These are phyloP conservation scores for Dacryopinax spathularia DNA, from an alignment of 768 basidiomycete species.

Conservation along the genomic window DNA sequence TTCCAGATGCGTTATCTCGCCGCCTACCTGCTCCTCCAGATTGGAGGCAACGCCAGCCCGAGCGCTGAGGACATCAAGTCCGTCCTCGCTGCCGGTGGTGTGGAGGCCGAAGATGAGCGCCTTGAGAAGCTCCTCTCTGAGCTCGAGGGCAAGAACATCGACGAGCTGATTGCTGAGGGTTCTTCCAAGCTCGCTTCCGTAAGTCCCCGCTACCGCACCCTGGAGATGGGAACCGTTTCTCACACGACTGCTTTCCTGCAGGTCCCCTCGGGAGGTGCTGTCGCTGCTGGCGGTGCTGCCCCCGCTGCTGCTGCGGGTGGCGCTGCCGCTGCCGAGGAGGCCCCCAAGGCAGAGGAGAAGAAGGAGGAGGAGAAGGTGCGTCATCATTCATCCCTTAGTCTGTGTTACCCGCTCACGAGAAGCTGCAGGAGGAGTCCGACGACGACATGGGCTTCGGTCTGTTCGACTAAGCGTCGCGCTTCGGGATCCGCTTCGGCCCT, in stretches of 20 bases:
- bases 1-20: constrained; percentile 74
- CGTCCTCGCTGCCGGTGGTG: constrained; percentile 71
- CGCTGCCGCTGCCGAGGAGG: constrained; percentile 54
- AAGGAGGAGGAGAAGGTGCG: constrained; percentile 78
- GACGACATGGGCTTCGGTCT: constrained; percentile 98
- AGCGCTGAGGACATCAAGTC: constrained; percentile 76
- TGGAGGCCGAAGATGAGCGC: constrained; percentile 73
- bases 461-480: constrained; percentile 56
- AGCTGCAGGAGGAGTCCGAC: constrained; percentile 71
- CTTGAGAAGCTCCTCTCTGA: constrained; percentile 75
- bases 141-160: constrained; percentile 78
- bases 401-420: neutral
- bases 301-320: constrained; percentile 37
- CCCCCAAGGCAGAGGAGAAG: constrained; percentile 58
- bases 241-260: constrained; percentile 18
- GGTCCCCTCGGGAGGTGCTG: constrained; percentile 84
- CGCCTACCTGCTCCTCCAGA: constrained; percentile 92
- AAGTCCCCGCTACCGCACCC: constrained; percentile 20
- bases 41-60: constrained; percentile 81
- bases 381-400: constrained; percentile 9
- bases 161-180: constrained; percentile 85
- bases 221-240: neutral
- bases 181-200: constrained; percentile 89
- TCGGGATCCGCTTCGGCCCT: neutral
- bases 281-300: constrained; percentile 33